Conservation (phyloP, 148 eudicot genomes). For the Polygonum aviculare region DNA sequence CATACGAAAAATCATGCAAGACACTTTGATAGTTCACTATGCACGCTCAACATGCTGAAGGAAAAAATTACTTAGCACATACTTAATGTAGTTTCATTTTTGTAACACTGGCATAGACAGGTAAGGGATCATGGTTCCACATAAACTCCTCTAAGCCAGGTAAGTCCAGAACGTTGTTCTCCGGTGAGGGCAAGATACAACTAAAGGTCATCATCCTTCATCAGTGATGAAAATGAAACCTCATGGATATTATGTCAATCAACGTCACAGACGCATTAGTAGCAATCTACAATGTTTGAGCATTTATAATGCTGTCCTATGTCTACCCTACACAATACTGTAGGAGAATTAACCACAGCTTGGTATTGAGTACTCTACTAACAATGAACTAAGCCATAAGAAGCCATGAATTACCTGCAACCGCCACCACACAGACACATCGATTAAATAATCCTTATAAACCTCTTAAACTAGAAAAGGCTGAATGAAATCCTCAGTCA, state of each 20-base stretch:
- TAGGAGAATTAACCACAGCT: neutral
- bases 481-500: neutral
- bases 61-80: neutral
- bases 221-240: constrained; percentile 3
- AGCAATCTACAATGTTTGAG: neutral
- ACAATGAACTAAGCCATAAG: neutral
- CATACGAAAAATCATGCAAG: neutral
- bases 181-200: neutral
- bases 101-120: neutral
- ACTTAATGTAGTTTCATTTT: neutral
- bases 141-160: neutral
- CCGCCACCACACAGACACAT: neutral
- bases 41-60: neutral
- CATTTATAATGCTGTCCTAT: neutral
- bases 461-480: neutral
- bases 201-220: neutral
- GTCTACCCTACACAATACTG: neutral
- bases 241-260: neutral
- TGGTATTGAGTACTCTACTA: neutral
- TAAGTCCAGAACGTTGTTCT: neutral
- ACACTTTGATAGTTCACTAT: neutral
- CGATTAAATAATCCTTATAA: neutral
- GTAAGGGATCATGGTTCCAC: neutral
- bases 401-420: neutral
- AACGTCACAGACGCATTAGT: neutral